A percentile compares a stretch with the other conserved stretches of the same genome.
Conservation (phyloP, 495 filamentous ascomycete genomes). For the Lophiotrema nucula region DNA sequence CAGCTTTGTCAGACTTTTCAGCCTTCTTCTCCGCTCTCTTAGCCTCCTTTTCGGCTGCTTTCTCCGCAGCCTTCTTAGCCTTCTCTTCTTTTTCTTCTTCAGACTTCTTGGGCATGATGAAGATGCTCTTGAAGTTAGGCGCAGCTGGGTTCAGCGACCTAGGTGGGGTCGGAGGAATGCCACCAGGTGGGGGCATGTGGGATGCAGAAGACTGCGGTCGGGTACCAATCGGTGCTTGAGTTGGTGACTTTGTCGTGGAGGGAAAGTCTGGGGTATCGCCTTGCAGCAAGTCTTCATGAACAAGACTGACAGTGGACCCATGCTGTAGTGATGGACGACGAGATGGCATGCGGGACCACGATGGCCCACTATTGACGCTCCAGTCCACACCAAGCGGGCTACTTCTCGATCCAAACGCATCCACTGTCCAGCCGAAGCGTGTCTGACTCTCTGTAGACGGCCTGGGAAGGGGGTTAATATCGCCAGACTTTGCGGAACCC, state of each 20-base stretch:
- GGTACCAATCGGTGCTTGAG: slow-evolving; percentile 43
- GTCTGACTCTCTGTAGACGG: slow-evolving; percentile 39
- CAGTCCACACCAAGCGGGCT: slow-evolving; percentile 34
- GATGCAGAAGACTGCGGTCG: slow-evolving; percentile 36
- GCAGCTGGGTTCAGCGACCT: slow-evolving; percentile 43
- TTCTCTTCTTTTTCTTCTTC: slow-evolving; percentile 33
- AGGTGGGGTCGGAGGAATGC: slow-evolving; percentile 20
- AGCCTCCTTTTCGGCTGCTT: slow-evolving; percentile 28
- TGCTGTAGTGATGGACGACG: slow-evolving; percentile 43
- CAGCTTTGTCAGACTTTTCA: slow-evolving; percentile 21
- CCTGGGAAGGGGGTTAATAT: slow-evolving; percentile 35
- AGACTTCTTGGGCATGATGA: slow-evolving; percentile 27
- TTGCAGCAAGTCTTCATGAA: slow-evolving; percentile 37
- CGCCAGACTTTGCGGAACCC: slow-evolving; percentile 38
- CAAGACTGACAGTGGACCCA: slow-evolving; percentile 34
- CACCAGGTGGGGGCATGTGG: slow-evolving; percentile 16
- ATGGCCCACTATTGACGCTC: slow-evolving; percentile 25
- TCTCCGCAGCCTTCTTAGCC: slow-evolving; percentile 30
- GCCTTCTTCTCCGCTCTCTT: slow-evolving; percentile 34
- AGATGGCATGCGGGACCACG: slow-evolving; percentile 40
- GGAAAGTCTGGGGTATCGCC: slow-evolving; percentile 36
- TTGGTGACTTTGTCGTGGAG: slow-evolving; percentile 31
- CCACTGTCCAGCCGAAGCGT: slow-evolving; percentile 37
- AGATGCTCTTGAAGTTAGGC: slow-evolving; percentile 42
- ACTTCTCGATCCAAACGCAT: slow-evolving; percentile 19